Conservation (phyloP, 805 yeast species). For the Lipomyces japonicus region DNA sequence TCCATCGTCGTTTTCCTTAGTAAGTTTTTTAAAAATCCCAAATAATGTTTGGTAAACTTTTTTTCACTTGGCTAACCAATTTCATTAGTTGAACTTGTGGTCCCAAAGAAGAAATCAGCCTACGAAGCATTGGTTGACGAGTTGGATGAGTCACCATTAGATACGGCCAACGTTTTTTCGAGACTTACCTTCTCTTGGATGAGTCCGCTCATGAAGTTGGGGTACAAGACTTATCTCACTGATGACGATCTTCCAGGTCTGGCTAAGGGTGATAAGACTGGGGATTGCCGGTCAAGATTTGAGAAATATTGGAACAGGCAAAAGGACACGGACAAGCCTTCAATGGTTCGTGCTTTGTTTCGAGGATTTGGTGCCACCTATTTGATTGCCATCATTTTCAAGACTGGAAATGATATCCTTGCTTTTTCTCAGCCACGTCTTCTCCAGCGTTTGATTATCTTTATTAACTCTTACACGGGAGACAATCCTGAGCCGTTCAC, state of each 20-base stretch:
- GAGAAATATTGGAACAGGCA: slow-evolving; percentile 60
- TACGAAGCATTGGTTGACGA: slow-evolving; percentile 38
- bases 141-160: slow-evolving; percentile 44
- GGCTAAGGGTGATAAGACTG: slow-evolving; percentile 63
- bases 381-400: slow-evolving; percentile 65
- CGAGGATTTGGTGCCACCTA: slow-evolving; percentile 73
- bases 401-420: slow-evolving; percentile 68
- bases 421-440: slow-evolving; percentile 88
- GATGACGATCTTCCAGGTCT: slow-evolving; percentile 70
- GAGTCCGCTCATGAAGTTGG: slow-evolving; percentile 76
- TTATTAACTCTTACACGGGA: slow-evolving; percentile 48
- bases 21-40: slow-evolving; percentile 2
- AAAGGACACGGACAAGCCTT: slow-evolving; percentile 41
- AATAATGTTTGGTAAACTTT: not conserved
- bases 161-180: slow-evolving; percentile 67
- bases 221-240: slow-evolving; percentile 54
- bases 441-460: slow-evolving; percentile 59
- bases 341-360: slow-evolving; percentile 59
- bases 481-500: slow-evolving; percentile 46
- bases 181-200: slow-evolving; percentile 85
- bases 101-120: slow-evolving; percentile 39
- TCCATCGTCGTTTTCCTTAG: slow-evolving; percentile 22
- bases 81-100: slow-evolving; percentile 46
- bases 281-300: slow-evolving; percentile 48
- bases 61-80: slow-evolving; percentile 41